These are phyloP conservation scores for Sphagnurus paluster DNA, from an alignment of 1,284 basidiomycete species.

Conservation along the genomic window DNA sequence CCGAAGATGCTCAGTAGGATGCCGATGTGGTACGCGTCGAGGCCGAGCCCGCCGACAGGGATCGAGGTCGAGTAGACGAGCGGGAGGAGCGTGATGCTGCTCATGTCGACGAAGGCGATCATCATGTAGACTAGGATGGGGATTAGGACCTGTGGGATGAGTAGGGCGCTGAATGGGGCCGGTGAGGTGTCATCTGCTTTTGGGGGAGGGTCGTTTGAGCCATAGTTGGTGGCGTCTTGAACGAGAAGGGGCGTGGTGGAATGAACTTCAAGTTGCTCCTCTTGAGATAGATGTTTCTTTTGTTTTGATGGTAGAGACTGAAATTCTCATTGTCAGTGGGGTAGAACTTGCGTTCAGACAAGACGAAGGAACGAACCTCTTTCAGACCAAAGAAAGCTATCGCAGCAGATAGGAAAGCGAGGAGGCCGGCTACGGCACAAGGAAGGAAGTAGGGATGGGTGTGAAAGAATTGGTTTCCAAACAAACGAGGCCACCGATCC, in stretches of 20 bases:
- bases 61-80: slow-evolving; percentile 37
- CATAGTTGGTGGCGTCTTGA: slow-evolving; percentile 11
- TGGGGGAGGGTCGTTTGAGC: slow-evolving; percentile 2
- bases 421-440: slow-evolving; percentile 42
- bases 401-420: slow-evolving; percentile 25
- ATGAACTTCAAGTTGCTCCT: slow-evolving; percentile 1
- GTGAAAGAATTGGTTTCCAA: slow-evolving; percentile 43
- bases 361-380: slow-evolving; percentile 31
- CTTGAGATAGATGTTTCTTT: slow-evolving; percentile 7
- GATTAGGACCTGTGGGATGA: slow-evolving; percentile 32
- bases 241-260: slow-evolving; percentile 10
- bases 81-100: slow-evolving; percentile 32
- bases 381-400: slow-evolving; percentile 28
- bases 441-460: slow-evolving; percentile 58
- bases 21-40: slow-evolving; percentile 32
- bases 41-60: slow-evolving; percentile 31
- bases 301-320: slow-evolving; percentile 22
- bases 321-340: slow-evolving; percentile 1
- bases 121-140: slow-evolving; percentile 32
- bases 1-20: slow-evolving; percentile 30
- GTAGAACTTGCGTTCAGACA: too few species aligned
- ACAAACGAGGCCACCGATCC: slow-evolving; percentile 42
- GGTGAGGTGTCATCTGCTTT: slow-evolving; percentile 5
- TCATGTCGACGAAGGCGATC: slow-evolving; percentile 37
- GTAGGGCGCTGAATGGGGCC: slow-evolving; percentile 26